These are phyloP conservation scores for Pyrus pyrifolia DNA, from an alignment of 306 rosid genomes.

Conservation along the genomic window DNA sequence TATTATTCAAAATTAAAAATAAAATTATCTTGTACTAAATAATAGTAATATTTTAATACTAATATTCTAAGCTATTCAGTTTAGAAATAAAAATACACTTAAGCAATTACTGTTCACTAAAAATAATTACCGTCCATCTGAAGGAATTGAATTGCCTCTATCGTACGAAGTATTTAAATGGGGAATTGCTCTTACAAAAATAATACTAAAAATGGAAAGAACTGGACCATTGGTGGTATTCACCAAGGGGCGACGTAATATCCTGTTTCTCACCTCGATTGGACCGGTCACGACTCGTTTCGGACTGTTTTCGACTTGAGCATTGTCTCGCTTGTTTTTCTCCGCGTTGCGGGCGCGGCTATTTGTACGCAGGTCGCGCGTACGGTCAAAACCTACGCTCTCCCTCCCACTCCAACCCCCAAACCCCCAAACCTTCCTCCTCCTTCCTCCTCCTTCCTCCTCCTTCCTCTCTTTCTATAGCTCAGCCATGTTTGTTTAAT, in stretches of 20 bases:
- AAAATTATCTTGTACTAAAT: too few relatives aligned
- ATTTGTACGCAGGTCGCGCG: slow-evolving; percentile 7
- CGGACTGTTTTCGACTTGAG: not conserved
- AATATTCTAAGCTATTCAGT: too few relatives aligned
- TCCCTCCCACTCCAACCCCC: not conserved
- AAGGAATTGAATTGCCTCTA: too few relatives aligned
- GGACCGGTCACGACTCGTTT: slow-evolving; percentile 20
- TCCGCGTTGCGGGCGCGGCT: not conserved
- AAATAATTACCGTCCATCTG: too few relatives aligned
- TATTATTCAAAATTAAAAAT: too few relatives aligned
- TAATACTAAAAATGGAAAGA: not conserved
- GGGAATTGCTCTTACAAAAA: not conserved
- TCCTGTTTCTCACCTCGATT: slow-evolving; percentile 26
- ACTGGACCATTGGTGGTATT: not conserved
- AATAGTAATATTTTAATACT: too few relatives aligned
- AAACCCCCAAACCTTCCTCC: not conserved
- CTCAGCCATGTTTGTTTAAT: slow-evolving; percentile 17
- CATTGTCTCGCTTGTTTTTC: slow-evolving; percentile 9
- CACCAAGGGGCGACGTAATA: not conserved
- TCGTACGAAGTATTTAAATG: too few relatives aligned
- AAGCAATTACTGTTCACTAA: accelerated
- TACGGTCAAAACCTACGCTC: not conserved
- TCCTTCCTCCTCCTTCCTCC: not conserved
- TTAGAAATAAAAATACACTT: too few relatives aligned
- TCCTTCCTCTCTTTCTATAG: slow-evolving; percentile 1